These are phyloP conservation scores for Moesziomyces sp. DNA, from an alignment of 1,284 basidiomycete species.

Conservation along the genomic window DNA sequence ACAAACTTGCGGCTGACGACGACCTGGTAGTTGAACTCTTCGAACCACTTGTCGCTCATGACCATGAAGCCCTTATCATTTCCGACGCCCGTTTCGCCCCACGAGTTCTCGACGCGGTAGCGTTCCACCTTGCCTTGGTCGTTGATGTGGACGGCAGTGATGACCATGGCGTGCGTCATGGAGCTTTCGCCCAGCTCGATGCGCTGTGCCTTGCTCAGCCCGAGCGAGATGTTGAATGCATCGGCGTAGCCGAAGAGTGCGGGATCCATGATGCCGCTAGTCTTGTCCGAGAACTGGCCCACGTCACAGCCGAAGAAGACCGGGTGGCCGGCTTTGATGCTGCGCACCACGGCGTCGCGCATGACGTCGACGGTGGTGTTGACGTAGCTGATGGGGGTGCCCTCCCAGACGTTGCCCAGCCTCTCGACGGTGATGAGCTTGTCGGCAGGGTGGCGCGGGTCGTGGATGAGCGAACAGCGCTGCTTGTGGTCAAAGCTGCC, in stretches of 20 bases:
- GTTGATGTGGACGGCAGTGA: conserved; percentile 53
- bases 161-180: conserved; percentile 84
- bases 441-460: conserved; percentile 84
- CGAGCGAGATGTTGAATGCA: conserved; percentile 74
- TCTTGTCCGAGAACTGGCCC: conserved; percentile 79
- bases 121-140: conserved; percentile 78
- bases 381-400: conserved; percentile 81
- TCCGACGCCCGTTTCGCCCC: conserved; percentile 80
- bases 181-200: conserved; percentile 82
- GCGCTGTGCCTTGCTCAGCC: conserved; percentile 83
- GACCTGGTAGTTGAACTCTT: conserved; percentile 73
- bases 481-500: conserved; percentile 73
- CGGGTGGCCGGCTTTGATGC: conserved; percentile 87
- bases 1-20: conserved; percentile 54
- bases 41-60: conserved; percentile 82
- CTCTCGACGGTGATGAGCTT: conserved; percentile 92
- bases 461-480: conserved; percentile 91
- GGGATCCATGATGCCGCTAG: conserved; percentile 80
- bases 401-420: conserved; percentile 91
- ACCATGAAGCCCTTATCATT: conserved; percentile 86
- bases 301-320: conserved; percentile 93
- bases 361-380: conserved; percentile 85
- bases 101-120: conserved; percentile 95
- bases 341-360: conserved; percentile 75
- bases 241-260: conserved; percentile 77